These are phyloP conservation scores for Yamadazyma philogaea DNA, from an alignment of 805 yeast species.

Conservation along the genomic window DNA sequence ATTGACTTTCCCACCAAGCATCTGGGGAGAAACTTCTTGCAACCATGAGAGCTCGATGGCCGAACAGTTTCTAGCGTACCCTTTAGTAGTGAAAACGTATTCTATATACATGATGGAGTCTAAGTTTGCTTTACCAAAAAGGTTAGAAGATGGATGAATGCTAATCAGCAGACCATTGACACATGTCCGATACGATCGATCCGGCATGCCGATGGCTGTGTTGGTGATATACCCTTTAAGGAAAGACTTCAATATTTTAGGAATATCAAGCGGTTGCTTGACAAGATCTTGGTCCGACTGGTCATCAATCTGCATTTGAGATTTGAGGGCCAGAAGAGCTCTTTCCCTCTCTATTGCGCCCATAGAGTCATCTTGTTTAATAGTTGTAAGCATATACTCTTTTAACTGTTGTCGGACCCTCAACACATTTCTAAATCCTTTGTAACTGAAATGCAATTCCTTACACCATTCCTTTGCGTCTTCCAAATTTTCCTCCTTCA, in stretches of 20 bases:
- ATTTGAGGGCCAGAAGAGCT: conserved; percentile 22
- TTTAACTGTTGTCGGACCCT: conserved; percentile 73
- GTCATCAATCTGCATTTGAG: conserved; percentile 26
- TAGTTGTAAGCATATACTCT: conserved; percentile 58
- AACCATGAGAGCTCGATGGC: conserved; percentile 81
- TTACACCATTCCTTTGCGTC: conserved; percentile 83
- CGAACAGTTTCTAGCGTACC: conserved; percentile 88
- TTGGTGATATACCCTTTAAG: conserved; percentile 80
- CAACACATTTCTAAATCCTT: conserved; percentile 76
- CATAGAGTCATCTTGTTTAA: conserved; percentile 39
- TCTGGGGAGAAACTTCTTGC: conserved; percentile 72
- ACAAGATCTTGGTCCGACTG: conserved; percentile 20
- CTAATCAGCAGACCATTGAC: conserved; percentile 80
- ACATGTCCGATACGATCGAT: conserved; percentile 85
- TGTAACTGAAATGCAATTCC: conserved; percentile 67
- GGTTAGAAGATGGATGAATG: conserved; percentile 84
- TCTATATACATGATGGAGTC: conserved; percentile 95
- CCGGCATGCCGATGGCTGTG: conserved; percentile 93
- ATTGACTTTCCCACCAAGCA: conserved; percentile 42
- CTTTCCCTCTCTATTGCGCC: conserved; percentile 23
- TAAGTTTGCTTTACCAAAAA: conserved; percentile 69
- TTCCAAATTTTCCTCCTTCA: conserved; percentile 26
- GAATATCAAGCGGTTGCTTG: conserved; percentile 44
- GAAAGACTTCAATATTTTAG: conserved; percentile 70
- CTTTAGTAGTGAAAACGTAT: conserved; percentile 88